These are phyloP conservation scores for Hemisphaericaspora lyxosophila DNA, from an alignment of 1,139 yeast genomes.

Conservation along the genomic window DNA sequence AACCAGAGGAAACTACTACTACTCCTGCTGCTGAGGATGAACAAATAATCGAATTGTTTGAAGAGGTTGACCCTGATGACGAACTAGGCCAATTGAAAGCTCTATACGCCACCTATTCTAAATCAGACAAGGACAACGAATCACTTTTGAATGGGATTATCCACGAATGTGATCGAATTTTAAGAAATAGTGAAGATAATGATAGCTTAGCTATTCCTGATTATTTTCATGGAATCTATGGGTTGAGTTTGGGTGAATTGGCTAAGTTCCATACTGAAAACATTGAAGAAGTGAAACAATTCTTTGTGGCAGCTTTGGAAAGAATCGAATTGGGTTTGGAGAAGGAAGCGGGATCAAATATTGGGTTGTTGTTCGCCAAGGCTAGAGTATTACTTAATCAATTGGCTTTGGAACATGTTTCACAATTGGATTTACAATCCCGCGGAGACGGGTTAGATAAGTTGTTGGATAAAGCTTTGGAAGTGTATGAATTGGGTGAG, in stretches of 20 bases:
- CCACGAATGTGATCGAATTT: slow-evolving; percentile 84
- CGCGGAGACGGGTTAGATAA: slow-evolving; percentile 34
- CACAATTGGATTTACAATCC: slow-evolving; percentile 45
- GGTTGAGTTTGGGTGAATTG: slow-evolving; percentile 67
- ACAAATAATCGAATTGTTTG: slow-evolving; percentile 68
- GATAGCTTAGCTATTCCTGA: slow-evolving; percentile 48
- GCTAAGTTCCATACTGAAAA: slow-evolving; percentile 53
- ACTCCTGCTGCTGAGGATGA: slow-evolving; percentile 30
- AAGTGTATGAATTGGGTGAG: slow-evolving; percentile 47
- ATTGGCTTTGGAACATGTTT: slow-evolving; percentile 57
- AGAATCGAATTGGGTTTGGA: slow-evolving; percentile 63
- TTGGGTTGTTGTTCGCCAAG: slow-evolving; percentile 51
- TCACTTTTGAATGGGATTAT: slow-evolving; percentile 77
- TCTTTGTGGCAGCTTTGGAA: slow-evolving; percentile 69
- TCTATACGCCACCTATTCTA: slow-evolving; percentile 60
- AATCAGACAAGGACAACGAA: slow-evolving; percentile 59
- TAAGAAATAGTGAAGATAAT: slow-evolving; percentile 39
- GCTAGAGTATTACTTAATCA: slow-evolving; percentile 56
- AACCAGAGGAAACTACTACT: slow-evolving; percentile 16
- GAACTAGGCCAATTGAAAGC: slow-evolving; percentile 73
- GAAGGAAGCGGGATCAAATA: slow-evolving; percentile 34
- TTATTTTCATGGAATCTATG: slow-evolving; percentile 71
- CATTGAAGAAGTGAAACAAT: slow-evolving; percentile 46
- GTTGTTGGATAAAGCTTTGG: slow-evolving; percentile 42
- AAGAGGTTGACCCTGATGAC: slow-evolving; percentile 72